Evolutionary conservation across 768 basidiomycete species (phyloP), one percentile per base, ranked within the genome.

Genomic region (Amanita phalloides): DNA sequence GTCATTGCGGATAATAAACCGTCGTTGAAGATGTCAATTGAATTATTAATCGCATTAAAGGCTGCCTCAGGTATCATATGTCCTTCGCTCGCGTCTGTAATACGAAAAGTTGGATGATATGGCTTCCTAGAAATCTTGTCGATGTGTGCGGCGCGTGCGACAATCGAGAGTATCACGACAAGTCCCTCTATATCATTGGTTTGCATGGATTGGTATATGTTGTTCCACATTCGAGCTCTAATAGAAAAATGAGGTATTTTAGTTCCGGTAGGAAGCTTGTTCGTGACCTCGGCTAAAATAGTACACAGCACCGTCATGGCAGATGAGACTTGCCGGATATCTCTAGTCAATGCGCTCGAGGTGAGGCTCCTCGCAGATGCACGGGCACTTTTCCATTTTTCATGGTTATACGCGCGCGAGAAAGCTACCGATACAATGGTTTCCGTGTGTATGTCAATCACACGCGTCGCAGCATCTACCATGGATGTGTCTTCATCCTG

Each of bases 161-260:
- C 66, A 1, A 81, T 68, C 28, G 71, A 65, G 36, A 93, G 66
- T 26, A 93, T 63, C 35, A 76, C 69, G 8, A 75, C 74, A 21
- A 84, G 70, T 1, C 76, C 86, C 30, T 77, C 71, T 6, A 68
- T 61, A 60, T 93, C 88, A 37, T 68, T 68, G 17, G 76, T 71
- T 42, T 76, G 73, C 3, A 92, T 62, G 5, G 70, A 68, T 7
- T 77, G 71, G 58, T 86, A 93, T 2, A 79, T 67, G 56, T 73
- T 76, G 48, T 66, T 69, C 94, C 94, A 97, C 30, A 90, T 64
- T 42, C 75, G 75, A 43, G 74, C 71, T 45, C 76, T 76, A 44
- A 86, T 66, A 21, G 64, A 58, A 47, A 74, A 64, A 8, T 60
- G 58, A 4, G 68, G 62, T 45, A 76, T 68, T 17, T 52, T 56